Evolutionary conservation across 345 rosid species (phyloP), one percentile per base, ranked within the genome.

Genomic region (Psidium friedrichsthalianum): DNA sequence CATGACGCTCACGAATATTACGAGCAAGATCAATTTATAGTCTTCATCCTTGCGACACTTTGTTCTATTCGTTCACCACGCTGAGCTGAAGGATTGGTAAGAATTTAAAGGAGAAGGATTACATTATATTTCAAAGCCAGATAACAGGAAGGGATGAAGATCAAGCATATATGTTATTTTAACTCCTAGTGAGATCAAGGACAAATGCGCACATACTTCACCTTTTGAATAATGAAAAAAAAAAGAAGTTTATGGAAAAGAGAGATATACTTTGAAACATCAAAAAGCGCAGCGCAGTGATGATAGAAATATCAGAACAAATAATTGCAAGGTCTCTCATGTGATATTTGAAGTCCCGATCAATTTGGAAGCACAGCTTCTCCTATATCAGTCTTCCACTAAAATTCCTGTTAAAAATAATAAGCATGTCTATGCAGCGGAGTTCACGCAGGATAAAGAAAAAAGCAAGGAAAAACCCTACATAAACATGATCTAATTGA

Each of bases 41-140:
- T 98, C 93, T 92, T 96, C 99, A 98, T 98, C 91, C 98, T 96
- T 59, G 93, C 84, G 54, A 98, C 98, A 91, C 99, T 98, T 89
- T 87, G 91, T 90, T 98, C 99, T 93, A 98, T 96, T 74, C 94
- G 93, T 87, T 94, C 94, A 87, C 89, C 97, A 87, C 93, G 91
- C 99, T 98, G 88, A 83, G 84, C 88, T 54, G 27, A 56, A 74
- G 90, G 80, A 69, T 69, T 80, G 61, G 85, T 55, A 57, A 57
- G 78, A 44, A 20, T 56, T 21, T 58, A 24, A 29, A 86, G 74
- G 56, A 82, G 42, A 51, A 74, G 36, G 14, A 83, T 1, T 51
- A 69, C 47, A 32, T 51, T 51, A 59, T n/a, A 49, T 69, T 25
- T 61, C n/a, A 40, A 29, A 47, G 56, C 58, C 27, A 24, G 29